These are phyloP conservation scores for Penicillium paneum DNA, from an alignment of 2,329 filamentous ascomycete genomes.

Conservation along the genomic window DNA sequence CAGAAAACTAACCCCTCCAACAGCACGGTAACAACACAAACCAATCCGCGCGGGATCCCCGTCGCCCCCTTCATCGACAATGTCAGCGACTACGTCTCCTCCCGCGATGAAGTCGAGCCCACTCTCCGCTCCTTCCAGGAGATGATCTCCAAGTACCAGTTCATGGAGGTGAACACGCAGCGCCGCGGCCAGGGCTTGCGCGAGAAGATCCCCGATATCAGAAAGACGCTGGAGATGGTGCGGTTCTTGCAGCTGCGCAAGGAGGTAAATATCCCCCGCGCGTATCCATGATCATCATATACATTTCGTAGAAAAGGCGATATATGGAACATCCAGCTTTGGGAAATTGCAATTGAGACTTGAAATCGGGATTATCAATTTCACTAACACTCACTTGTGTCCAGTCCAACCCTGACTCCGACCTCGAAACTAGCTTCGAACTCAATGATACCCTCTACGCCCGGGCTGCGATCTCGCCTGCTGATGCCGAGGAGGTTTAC, in stretches of 20 bases:
- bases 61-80: conserved; percentile 48
- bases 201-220: conserved; percentile 96
- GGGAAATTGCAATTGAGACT: not conserved
- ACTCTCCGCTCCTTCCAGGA: conserved; percentile 49
- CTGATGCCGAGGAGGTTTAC: conserved; percentile 76
- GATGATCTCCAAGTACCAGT: conserved; percentile 86
- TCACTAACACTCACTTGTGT: not conserved
- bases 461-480: conserved; percentile 75
- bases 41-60: conserved; percentile 48
- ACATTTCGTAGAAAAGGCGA: not conserved
- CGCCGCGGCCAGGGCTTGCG: conserved; percentile 74
- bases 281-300: not conserved
- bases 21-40: conserved; percentile 30
- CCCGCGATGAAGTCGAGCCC: conserved; percentile 45
- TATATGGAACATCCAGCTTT: no score
- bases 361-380: not conserved
- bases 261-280: conserved; percentile 53
- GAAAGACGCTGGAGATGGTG: conserved; percentile 91
- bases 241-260: conserved; percentile 75
- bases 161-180: conserved; percentile 95
- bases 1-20: conserved; percentile 20
- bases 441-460: conserved; percentile 94
- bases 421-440: conserved; percentile 90
- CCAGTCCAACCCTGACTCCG: conserved; percentile 42
- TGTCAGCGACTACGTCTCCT: conserved; percentile 47